Conservation (phyloP, 495 filamentous ascomycete species). For the Rhypophila decipiens region DNA sequence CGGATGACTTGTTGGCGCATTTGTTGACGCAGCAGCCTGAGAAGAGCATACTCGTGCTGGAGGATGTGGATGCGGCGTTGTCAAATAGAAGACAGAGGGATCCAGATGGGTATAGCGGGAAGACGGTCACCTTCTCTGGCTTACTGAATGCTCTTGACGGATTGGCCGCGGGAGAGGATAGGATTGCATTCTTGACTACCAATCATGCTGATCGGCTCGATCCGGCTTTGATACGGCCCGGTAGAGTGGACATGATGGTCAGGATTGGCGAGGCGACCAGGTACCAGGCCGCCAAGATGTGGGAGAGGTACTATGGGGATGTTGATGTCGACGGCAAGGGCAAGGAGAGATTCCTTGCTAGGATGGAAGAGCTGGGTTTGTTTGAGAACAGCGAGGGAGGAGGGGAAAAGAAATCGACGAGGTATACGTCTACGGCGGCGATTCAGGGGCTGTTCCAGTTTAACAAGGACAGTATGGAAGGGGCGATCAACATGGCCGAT, state of each 20-base stretch:
- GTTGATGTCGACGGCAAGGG: constrained; percentile 57
- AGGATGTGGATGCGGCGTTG: constrained; percentile 95
- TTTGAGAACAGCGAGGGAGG: constrained; percentile 32
- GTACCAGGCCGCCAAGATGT: constrained; percentile 79
- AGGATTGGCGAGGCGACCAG: constrained; percentile 80
- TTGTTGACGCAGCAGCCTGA: constrained; percentile 83
- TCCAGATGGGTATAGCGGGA: constrained; percentile 78
- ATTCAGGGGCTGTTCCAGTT: constrained; percentile 92
- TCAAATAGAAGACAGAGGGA: constrained; percentile 70
- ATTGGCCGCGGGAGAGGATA: constrained; percentile 89
- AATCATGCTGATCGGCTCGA: constrained; percentile 90
- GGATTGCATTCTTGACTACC: constrained; percentile 89
- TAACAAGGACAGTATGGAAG: constrained; percentile 84
- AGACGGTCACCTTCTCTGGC: constrained; percentile 92
- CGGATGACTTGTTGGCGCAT: constrained; percentile 84
- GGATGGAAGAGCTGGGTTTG: constrained; percentile 43
- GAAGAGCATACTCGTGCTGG: constrained; percentile 78
- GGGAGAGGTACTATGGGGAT: constrained; percentile 90
- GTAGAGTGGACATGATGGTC: constrained; percentile 88
- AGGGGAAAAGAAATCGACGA: constrained; percentile 30
- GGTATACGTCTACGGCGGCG: constrained; percentile 73
- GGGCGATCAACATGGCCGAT: constrained; percentile 75
- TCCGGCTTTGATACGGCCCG: constrained; percentile 80
- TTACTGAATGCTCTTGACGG: constrained; percentile 91
- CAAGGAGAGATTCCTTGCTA: constrained; percentile 47